Evolutionary conservation across 2,329 filamentous ascomycete species (phyloP), one percentile per base, ranked within the genome.

Genomic region (Chrysosporium keratinophilum): DNA sequence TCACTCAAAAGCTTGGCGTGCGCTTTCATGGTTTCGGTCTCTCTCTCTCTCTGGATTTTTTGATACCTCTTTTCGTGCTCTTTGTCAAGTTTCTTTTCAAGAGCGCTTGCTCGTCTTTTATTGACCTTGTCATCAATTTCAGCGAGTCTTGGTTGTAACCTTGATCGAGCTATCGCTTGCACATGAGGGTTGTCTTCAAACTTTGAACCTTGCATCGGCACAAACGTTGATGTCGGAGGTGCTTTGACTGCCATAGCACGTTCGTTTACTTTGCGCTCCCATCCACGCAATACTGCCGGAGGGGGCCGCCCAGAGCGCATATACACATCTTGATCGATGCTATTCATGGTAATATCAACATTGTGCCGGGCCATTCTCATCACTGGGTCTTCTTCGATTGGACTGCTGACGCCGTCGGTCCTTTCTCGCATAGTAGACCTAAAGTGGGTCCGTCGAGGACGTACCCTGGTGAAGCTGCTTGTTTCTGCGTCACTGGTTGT

Each of bases 141-240:
- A 39, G 43, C 40, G 9, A 57, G 35, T 3, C 46, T 55, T 47
- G 56, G 56, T 15, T 50, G 34, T 11, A 57, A 33, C 17, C 42
- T 55, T 6, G 45, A 40, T 7, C 79, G 77, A 5, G 88, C 88
- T 59, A 93, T 85, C 9, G 78, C 80, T 59, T 94, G 80, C 19
- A 95, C 81, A 34, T 87, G 84, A 4, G 44, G 42, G 5, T 47
- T 53, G 31, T 54, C 52, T 34, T 34, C 37, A 5, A 50, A 43
- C 33, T 37, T 35, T 17, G 52, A 52, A 15, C 50, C 52, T 14
- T 40, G 17, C 20, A 34, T 15, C n/a, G 52, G 28, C 33, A 35
- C 20, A 37, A 54, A 54, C 3, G 44, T 41, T n/a, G 34, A 41
- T 28, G 50, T 46, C 19, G 52, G 51, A 42, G 45, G 44, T 4